phyloP scores from a whole-genome alignment of 2,329 filamentous ascomycete genomes.

The Aspergillus texensis region DNA sequence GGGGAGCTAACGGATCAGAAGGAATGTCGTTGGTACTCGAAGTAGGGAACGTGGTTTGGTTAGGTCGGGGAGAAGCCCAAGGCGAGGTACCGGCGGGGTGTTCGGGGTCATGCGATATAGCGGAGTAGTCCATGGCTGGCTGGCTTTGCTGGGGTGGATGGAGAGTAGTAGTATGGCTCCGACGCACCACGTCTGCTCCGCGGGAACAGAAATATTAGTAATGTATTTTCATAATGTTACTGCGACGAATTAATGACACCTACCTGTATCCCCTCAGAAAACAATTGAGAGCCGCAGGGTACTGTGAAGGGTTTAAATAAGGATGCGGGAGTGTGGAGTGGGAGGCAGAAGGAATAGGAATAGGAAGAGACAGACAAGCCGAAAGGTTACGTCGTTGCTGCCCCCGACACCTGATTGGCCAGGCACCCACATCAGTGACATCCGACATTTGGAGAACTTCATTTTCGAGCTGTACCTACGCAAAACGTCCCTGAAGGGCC shows the following conservation, averaged over 20 bases:
- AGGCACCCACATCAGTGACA: slow-evolving; percentile 20
- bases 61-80: slow-evolving; percentile 63
- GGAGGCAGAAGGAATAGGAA: slow-evolving; percentile 2
- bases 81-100: slow-evolving; percentile 62
- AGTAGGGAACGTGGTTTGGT: slow-evolving; percentile 44
- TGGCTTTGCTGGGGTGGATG: slow-evolving; percentile 14
- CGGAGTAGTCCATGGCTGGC: slow-evolving; percentile 66
- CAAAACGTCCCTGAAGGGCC: background rate
- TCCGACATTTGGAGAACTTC: slow-evolving; percentile 9
- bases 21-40: slow-evolving; percentile 41
- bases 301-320: background rate
- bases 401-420: slow-evolving; percentile 21
- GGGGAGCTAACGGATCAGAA: slow-evolving; percentile 44
- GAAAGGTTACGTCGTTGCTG: slow-evolving; percentile 25
- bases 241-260: slow-evolving; percentile 2
- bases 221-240: background rate
- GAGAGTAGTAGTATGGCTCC: slow-evolving; percentile 17
- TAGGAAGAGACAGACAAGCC: slow-evolving; percentile 6
- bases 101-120: slow-evolving; percentile 59
- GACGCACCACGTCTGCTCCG: slow-evolving; percentile 24
- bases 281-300: slow-evolving; percentile 6
- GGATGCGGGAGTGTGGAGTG: background rate
- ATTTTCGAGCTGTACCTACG: slow-evolving; percentile 6
- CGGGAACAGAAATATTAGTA: slow-evolving; percentile 16
- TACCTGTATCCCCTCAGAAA: slow-evolving; percentile 22